Evolutionary conservation across 192 early-diverging fungal species (phyloP).

Genomic region (Gaertneriomyces sp.): DNA sequence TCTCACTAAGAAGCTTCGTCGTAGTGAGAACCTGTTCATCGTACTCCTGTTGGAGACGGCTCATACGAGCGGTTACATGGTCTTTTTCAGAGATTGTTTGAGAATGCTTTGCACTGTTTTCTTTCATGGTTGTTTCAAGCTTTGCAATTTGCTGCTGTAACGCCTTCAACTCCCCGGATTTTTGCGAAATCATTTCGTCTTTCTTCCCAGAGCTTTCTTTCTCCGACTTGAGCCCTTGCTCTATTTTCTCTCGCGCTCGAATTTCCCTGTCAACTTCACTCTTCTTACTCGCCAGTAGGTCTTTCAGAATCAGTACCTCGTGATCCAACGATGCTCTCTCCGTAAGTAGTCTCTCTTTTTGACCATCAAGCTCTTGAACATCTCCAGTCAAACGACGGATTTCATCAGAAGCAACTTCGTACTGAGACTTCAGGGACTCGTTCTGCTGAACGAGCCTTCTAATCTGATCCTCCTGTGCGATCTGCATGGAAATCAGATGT

Average conservation of each 20-base stretch:
- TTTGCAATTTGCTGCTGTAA: constrained; percentile 32
- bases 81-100: constrained; percentile 41
- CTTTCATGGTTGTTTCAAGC: constrained; percentile 40
- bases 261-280: constrained; percentile 48
- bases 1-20: constrained; percentile 39
- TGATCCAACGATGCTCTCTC: constrained; percentile 37
- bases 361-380: no score
- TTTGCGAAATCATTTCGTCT: constrained; percentile 40
- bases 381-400: no score
- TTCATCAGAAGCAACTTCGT: no score
- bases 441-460: constrained; percentile 23
- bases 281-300: constrained; percentile 51
- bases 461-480: constrained; percentile 45
- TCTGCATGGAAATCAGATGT: constrained; percentile 42
- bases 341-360: constrained; percentile 5
- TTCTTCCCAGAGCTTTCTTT: constrained; percentile 33
- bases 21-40: constrained; percentile 44
- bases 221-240: constrained; percentile 28
- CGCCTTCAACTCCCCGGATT: constrained; percentile 31
- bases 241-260: constrained; percentile 46
- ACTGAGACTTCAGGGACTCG: no score
- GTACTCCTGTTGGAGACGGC: constrained; percentile 45
- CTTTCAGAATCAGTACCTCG: constrained; percentile 48
- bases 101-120: constrained; percentile 36
- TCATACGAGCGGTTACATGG: constrained; percentile 20